Evolutionary conservation across 257 asterid genomes (phyloP).

Genomic region (Fraxinus americana): DNA sequence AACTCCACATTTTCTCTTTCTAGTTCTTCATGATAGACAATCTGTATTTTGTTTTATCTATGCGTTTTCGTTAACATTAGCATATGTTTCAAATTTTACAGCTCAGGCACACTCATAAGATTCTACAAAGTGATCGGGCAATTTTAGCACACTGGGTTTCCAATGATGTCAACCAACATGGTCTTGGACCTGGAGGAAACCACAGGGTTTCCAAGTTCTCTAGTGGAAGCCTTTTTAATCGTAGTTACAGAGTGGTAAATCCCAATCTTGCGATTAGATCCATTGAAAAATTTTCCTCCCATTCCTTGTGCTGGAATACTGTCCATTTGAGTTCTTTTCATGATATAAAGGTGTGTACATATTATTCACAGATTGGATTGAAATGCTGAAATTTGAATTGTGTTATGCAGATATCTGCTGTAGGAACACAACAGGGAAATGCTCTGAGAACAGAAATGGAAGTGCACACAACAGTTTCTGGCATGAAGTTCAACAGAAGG

Average conservation of each 20-base stretch:
- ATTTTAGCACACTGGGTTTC: background rate
- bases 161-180: conserved; percentile 24
- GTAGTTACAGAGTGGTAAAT: conserved; percentile 37
- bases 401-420: conserved; percentile 47
- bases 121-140: background rate
- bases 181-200: conserved; percentile 36
- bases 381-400: background rate
- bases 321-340: background rate
- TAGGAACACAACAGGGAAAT: conserved; percentile 41
- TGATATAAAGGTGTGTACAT: background rate
- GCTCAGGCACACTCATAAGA: background rate
- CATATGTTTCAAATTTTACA: background rate
- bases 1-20: background rate
- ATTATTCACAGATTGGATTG: conserved; percentile 9
- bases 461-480: conserved; percentile 37
- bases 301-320: conserved; percentile 20
- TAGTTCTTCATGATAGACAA: background rate
- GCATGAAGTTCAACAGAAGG: conserved; percentile 48
- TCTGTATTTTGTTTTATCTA: background rate
- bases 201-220: conserved; percentile 39
- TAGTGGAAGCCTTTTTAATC: conserved; percentile 21
- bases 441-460: conserved; percentile 46
- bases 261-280: conserved; percentile 37
- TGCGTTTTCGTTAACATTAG: background rate
- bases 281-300: conserved; percentile 3